Evolutionary conservation across 108 stramenopile species (phyloP), one percentile per base, ranked within the genome.

Genomic region (Fragilariopsis cylindrus): DNA sequence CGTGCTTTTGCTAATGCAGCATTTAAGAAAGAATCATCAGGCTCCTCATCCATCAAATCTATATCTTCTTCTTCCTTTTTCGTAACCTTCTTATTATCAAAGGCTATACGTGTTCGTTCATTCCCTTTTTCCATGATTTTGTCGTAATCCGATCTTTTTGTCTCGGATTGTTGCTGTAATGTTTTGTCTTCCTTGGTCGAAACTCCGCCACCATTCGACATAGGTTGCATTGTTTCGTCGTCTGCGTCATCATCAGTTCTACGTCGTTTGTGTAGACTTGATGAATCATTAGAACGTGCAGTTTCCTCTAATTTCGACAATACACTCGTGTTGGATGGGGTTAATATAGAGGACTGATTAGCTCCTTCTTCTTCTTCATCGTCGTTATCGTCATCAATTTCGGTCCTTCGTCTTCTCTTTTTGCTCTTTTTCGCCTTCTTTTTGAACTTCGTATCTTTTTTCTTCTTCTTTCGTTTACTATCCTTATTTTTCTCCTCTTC

Each of bases 1-100:
- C 93, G 84, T 16, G 96, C 96, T 81, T 96, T 96, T 47, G 90
- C 92, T 39, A 96, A 66, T 5, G 96, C 96, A 16, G 92, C 96
- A 70, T 92, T 93, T 60, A 96, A 69, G 71, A 91, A 92, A 11
- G 89, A 88, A 72, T 96, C 95, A 63, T 94, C 95, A 13, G 87
- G 89, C 40, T 85, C 95, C 5, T 83, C 90, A 15, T 90, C 90
- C 21, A 39, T 16, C 3, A 63, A 57, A 21, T 50, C 70, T 13
- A 11, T 43, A 7, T 63, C 43, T 3, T 48, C 5, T 40, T 0
- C 19, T 55, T 18, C 55, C 57, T 78, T 65, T 41, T 73, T 40
- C 11, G 55, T 57, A 12, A 60, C 68, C 57, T 78, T 73, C 54
- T 57, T 62, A 43, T 19, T 47, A 2, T 50, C 67, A 65, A 96